Evolutionary conservation across 495 filamentous ascomycete genomes (phyloP).

Genomic region (Hyaloscypha variabilis): DNA sequence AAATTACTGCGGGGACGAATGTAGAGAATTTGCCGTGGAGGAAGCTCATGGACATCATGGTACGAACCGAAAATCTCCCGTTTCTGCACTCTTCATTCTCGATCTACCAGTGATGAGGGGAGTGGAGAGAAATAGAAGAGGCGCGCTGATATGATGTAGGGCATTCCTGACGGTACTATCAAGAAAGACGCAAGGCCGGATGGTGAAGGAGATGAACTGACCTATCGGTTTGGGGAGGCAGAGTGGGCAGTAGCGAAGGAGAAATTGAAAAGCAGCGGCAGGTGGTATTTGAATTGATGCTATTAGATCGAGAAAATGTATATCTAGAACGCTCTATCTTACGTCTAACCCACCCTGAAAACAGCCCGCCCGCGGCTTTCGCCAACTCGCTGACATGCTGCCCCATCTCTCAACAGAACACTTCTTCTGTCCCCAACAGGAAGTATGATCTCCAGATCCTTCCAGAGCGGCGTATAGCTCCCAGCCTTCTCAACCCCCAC

Average conservation of each 20-base stretch:
- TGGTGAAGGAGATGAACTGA: background rate
- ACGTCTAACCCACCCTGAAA: background rate
- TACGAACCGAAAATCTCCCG: background rate
- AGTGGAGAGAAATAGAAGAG: too few species aligned
- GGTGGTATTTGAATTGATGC: slow-evolving; percentile 15
- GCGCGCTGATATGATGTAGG: background rate
- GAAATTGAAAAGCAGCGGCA: slow-evolving; percentile 11
- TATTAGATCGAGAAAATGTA: background rate
- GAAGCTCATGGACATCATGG: slow-evolving; percentile 15
- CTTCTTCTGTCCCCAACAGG: slow-evolving; percentile 52
- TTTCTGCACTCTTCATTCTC: too few species aligned
- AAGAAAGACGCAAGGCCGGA: background rate
- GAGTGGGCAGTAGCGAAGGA: slow-evolving; percentile 7
- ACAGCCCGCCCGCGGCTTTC: slow-evolving; percentile 3
- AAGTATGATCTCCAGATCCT: slow-evolving; percentile 52
- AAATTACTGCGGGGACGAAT: slow-evolving; percentile 8
- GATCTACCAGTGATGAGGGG: too few species aligned
- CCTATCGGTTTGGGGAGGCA: background rate
- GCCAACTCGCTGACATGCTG: background rate
- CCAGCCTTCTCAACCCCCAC: slow-evolving; percentile 42
- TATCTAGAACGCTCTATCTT: background rate
- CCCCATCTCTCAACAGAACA: slow-evolving; percentile 31
- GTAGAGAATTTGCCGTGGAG: slow-evolving; percentile 13
- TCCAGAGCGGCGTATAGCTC: slow-evolving; percentile 53
- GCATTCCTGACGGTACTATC: background rate